A percentile compares a stretch with the other conserved stretches of the same genome.
phyloP scores from a whole-genome alignment of 2,329 filamentous ascomycete genomes.

The Paraphoma sp. region DNA sequence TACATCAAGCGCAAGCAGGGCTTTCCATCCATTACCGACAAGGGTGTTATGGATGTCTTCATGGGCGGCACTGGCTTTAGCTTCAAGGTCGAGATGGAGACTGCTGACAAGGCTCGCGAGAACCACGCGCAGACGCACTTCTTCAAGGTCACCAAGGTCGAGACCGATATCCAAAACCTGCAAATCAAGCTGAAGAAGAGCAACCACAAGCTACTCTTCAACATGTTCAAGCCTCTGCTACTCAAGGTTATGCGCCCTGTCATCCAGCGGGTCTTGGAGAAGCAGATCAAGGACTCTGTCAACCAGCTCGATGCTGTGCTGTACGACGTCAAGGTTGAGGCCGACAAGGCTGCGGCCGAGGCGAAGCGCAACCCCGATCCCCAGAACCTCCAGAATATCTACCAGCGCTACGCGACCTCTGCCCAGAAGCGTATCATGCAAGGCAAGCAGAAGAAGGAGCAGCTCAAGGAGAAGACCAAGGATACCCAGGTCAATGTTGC shows the following conservation, averaged over 20 bases:
- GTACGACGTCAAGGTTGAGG: constrained; percentile 82
- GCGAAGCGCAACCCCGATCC: constrained; percentile 69
- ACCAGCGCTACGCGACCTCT: constrained; percentile 81
- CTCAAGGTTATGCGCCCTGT: constrained; percentile 83
- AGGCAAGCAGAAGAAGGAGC: constrained; percentile 78
- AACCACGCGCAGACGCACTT: constrained; percentile 76
- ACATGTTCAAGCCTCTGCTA: constrained; percentile 83
- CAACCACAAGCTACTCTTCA: constrained; percentile 90
- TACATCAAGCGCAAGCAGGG: constrained; percentile 95
- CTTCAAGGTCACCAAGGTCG: constrained; percentile 92
- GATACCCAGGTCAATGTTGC: constrained; percentile 82
- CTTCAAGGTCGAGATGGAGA: constrained; percentile 90
- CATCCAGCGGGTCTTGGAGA: constrained; percentile 86
- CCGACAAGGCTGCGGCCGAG: constrained; percentile 72
- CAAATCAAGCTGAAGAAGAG: constrained; percentile 93
- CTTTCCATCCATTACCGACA: constrained; percentile 87
- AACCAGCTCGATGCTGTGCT: constrained; percentile 74
- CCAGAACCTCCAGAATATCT: constrained; percentile 79
- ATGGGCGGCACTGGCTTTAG: constrained; percentile 86
- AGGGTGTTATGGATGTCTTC: constrained; percentile 85
- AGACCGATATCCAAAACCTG: constrained; percentile 81
- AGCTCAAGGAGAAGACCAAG: constrained; percentile 54
- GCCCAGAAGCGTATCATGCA: constrained; percentile 75
- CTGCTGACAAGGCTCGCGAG: constrained; percentile 66
- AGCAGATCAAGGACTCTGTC: constrained; percentile 85